Evolutionary conservation across 2,329 filamentous ascomycete species (phyloP), one percentile per base, ranked within the genome.

Genomic region (Blastomyces percursus): DNA sequence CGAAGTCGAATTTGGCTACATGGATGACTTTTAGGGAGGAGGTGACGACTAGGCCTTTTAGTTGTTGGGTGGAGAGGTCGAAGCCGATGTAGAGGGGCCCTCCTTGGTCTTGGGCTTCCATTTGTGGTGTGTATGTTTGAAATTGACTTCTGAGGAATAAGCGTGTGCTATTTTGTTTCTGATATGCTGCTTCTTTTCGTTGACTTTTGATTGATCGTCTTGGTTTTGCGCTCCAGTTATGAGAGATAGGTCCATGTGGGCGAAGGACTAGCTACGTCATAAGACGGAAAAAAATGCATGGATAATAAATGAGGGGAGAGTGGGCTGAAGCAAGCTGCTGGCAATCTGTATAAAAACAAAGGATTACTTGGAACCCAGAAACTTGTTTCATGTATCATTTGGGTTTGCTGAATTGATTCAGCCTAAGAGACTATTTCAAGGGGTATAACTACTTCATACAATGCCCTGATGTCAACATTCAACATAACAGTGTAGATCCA

Each of bases 41-140:
- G 62, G 87, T 85, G 67, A 97, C 89, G 60, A 94, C 88, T 67
- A 97, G 87, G 68, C 90, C 92, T 83, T 99, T 97, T 63, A 97
- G 83, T 75, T 97, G 93, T 76, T 97, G 94, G 63, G 94, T 97
- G 52, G 92, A 96, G 64, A 97, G 86, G 78, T 99, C 94, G 75
- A 97, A 92, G 64, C 94, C 94, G 71, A 96, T 81, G 73, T 96
- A 96, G 65, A 96, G 79, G 21, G 89, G 86, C 40, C 78, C 81
- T 12, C 78, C 81, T 21, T 54, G 27, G 24, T 32, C 16, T 35
- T 54, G 51, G 9, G 51, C 0, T n/a, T 54, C 8, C 30, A 32
- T 54, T 54, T 32, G 19, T 54, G n/a, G 16, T 11, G n/a, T 32
- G 2, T 30, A 9, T 50, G 21, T 24, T 48, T 48, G 6, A 7